These are phyloP conservation scores for Turnera subulata DNA, from an alignment of 345 rosid species.

Conservation along the genomic window DNA sequence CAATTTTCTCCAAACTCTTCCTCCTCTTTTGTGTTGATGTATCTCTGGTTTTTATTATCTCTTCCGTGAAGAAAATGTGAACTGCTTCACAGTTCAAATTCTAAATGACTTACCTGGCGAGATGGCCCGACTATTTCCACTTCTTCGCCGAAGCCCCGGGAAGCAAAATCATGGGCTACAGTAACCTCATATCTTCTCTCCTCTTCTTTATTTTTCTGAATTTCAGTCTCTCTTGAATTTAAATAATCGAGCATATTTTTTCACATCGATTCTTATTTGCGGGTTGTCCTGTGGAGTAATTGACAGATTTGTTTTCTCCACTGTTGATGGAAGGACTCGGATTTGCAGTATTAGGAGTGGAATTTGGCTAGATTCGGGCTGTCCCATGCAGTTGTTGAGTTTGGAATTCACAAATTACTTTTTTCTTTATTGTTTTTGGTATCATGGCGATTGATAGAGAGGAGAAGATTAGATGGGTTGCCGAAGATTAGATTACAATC, in stretches of 20 bases:
- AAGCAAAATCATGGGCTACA: conserved; percentile 79
- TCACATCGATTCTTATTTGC: conserved; percentile 13
- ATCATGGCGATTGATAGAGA: too few species aligned
- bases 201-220: neutral
- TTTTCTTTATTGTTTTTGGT: too few species aligned
- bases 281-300: too few species aligned
- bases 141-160: conserved; percentile 88
- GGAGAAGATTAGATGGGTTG: too few species aligned
- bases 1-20: neutral
- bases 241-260: neutral
- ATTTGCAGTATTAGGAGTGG: too few species aligned
- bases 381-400: too few species aligned
- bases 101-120: conserved; percentile 94
- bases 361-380: too few species aligned
- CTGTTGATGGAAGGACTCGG: too few species aligned
- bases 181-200: conserved; percentile 36
- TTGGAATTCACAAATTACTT: too few species aligned
- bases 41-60: neutral
- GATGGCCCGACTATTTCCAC: conserved; percentile 96
- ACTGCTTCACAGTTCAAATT: conserved; percentile 60
- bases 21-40: neutral
- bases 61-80: too few species aligned
- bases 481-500: too few species aligned
- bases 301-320: too few species aligned
- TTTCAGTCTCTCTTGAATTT: neutral